Conservation (phyloP, 2,329 filamentous ascomycete genomes). For the Phaeosphaeria sp. region DNA sequence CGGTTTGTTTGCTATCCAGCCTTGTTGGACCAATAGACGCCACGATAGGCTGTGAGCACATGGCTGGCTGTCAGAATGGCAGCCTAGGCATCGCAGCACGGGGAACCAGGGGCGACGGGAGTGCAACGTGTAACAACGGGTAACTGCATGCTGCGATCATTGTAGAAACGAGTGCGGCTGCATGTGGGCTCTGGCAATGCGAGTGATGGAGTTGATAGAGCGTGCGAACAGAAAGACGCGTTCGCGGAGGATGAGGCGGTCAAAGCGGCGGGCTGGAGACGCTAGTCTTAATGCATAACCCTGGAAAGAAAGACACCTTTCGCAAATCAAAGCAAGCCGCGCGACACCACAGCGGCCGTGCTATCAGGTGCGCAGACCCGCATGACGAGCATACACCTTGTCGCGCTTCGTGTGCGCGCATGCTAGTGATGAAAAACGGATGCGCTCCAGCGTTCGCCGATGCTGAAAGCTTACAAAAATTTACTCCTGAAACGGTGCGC, state of each 20-base stretch:
- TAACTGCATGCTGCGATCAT: constrained; percentile 3
- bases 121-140: constrained; percentile 10
- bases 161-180: neutral
- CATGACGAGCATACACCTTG: neutral
- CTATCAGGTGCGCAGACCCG: constrained; percentile 3
- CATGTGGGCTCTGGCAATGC: neutral
- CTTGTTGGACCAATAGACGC: constrained; percentile 5
- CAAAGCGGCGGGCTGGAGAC: neutral
- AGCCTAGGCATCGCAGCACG: constrained; percentile 19
- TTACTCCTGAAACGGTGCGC: constrained; percentile 37
- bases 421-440: neutral
- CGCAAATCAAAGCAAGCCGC: neutral
- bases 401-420: neutral
- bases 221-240: neutral
- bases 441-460: constrained; percentile 18
- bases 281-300: neutral
- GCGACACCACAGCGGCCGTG: neutral
- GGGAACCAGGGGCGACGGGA: neutral
- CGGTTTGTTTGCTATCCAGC: constrained; percentile 12
- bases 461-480: constrained; percentile 34
- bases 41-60: constrained; percentile 12
- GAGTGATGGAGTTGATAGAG: neutral
- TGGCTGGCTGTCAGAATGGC: constrained; percentile 26
- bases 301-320: neutral
- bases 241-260: constrained; percentile 3